Evolutionary conservation across 208 protist genomes (phyloP).

Genomic region (Crithidia thermophila): DNA sequence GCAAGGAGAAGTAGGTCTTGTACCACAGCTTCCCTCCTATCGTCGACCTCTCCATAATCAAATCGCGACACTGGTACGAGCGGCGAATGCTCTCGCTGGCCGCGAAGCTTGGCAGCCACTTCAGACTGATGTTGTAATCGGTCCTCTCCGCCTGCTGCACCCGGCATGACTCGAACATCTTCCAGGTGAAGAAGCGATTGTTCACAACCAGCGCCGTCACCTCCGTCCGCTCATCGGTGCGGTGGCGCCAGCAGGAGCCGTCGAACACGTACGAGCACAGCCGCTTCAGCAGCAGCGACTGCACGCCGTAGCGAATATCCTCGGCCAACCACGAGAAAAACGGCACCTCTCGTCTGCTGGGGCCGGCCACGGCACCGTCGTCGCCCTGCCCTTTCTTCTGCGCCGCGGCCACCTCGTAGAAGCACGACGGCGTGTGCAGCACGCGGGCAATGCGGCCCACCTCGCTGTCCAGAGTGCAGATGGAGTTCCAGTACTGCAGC

Average conservation of each 20-base stretch:
- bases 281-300: conserved; percentile 56
- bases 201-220: conserved; percentile 61
- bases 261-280: conserved; percentile 46
- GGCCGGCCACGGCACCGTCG: not conserved
- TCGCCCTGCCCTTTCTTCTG: not conserved
- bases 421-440: conserved; percentile 52
- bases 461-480: conserved; percentile 59
- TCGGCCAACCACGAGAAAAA: conserved; percentile 40
- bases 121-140: conserved; percentile 43
- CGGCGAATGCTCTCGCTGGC: conserved; percentile 38
- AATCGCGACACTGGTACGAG: conserved; percentile 51
- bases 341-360: not conserved
- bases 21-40: conserved; percentile 66
- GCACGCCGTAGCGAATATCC: conserved; percentile 19
- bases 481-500: conserved; percentile 76
- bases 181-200: conserved; percentile 69
- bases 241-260: conserved; percentile 52
- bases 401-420: conserved; percentile 52
- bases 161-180: conserved; percentile 34
- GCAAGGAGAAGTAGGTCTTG: conserved; percentile 56
- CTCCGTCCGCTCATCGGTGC: conserved; percentile 17
- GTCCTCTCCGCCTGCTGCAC: conserved; percentile 14
- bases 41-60: conserved; percentile 57
- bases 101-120: conserved; percentile 30
- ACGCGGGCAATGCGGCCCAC: conserved; percentile 57